Conservation (phyloP, 1,284 basidiomycete genomes). For the Pholiota adiposa region DNA sequence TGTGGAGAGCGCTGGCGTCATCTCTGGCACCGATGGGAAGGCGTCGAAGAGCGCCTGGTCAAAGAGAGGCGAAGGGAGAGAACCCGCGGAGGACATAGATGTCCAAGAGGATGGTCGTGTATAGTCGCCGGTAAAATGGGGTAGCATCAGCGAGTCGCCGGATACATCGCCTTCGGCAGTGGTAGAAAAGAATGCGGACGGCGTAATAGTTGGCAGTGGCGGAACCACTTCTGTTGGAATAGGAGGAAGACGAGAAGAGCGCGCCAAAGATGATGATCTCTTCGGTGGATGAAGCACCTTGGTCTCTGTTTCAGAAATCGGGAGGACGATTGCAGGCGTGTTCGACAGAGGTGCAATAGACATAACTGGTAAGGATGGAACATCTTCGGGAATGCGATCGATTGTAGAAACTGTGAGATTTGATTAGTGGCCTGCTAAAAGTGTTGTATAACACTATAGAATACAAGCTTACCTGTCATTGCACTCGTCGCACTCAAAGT, state of each 20-base stretch:
- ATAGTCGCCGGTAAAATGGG: conserved; percentile 20
- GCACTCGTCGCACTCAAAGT: conserved; percentile 36
- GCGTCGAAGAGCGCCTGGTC: conserved; percentile 57
- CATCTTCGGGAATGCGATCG: conserved; percentile 17
- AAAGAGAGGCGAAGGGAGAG: conserved; percentile 44
- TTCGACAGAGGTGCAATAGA: conserved; percentile 11
- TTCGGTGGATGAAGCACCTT: conserved; percentile 18
- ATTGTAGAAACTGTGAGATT: conserved; percentile 1
- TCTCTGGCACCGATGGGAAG: conserved; percentile 58
- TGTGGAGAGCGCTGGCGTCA: conserved; percentile 32
- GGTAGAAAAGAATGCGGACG: conserved; percentile 12
- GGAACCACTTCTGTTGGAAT: conserved; percentile 20
- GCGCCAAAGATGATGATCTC: conserved; percentile 24
- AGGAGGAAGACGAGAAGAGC: conserved; percentile 21
- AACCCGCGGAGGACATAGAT: conserved; percentile 43
- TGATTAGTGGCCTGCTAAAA: not conserved
- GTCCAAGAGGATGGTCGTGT: conserved; percentile 45
- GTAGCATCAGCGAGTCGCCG: conserved; percentile 23
- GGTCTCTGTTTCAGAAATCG: conserved; percentile 12
- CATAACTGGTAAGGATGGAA: conserved; percentile 12
- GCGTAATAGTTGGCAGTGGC: conserved; percentile 20
- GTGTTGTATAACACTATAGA: not conserved
- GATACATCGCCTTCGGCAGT: conserved; percentile 19
- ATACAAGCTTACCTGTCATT: conserved; percentile 32
- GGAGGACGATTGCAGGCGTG: conserved; percentile 8